phyloP scores from a whole-genome alignment of 176 grass and related monocot species.

The Musa itinerans region DNA sequence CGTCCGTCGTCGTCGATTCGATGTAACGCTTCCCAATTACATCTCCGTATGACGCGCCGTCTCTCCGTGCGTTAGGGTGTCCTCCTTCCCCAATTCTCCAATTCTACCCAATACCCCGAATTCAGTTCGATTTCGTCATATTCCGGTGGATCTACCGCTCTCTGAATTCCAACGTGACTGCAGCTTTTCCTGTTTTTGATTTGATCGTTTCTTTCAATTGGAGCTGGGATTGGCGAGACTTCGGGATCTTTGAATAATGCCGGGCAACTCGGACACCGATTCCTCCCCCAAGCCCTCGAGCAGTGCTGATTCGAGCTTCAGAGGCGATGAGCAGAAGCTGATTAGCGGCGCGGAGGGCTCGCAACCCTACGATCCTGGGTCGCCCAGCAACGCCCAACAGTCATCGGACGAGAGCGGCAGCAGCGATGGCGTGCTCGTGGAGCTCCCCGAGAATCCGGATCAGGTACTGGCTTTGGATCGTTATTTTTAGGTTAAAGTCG shows the following conservation, averaged over 20 bases:
- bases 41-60: no score
- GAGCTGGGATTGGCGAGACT: neutral
- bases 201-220: no score
- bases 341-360: conserved; percentile 19
- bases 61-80: no score
- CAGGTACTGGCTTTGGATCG: conserved; percentile 3
- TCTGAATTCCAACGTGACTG: no score
- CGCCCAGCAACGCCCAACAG: conserved; percentile 9
- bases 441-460: conserved; percentile 66
- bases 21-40: no score
- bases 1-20: no score
- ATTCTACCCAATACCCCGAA: no score
- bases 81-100: no score
- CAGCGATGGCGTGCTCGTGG: conserved; percentile 95
- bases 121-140: no score
- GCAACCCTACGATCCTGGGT: conserved; percentile 1
- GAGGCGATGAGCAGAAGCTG: conserved; percentile 23
- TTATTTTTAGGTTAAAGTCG: neutral
- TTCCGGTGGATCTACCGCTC: no score
- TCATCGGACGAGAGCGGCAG: conserved; percentile 72
- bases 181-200: no score
- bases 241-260: conserved; percentile 33
- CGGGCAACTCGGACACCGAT: conserved; percentile 67
- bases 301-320: conserved; percentile 26
- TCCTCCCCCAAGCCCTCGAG: conserved; percentile 65